Conservation (phyloP, 2,329 filamentous ascomycete genomes). For the Mariannaea sp. region DNA sequence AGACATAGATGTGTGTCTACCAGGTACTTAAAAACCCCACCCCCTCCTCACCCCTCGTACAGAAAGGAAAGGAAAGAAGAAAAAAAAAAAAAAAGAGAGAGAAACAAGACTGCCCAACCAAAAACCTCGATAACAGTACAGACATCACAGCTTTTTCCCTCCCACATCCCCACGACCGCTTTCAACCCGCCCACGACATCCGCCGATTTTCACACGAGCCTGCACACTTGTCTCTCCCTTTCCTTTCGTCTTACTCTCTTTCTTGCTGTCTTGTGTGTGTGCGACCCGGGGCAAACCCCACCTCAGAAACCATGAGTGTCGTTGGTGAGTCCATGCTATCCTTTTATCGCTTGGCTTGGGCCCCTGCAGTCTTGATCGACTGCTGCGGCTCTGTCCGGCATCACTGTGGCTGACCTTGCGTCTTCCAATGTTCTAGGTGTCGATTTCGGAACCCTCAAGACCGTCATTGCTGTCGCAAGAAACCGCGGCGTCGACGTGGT, state of each 20-base stretch:
- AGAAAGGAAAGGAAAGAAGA: no score
- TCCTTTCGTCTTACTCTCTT: constrained; percentile 11
- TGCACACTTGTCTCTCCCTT: constrained; percentile 18
- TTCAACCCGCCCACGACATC: constrained; percentile 21
- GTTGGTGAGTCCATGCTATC: constrained; percentile 57
- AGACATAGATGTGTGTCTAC: no score
- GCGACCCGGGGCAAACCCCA: constrained; percentile 34
- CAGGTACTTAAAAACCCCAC: no score
- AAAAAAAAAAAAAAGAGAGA: constrained; percentile 21
- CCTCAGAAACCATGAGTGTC: constrained; percentile 56
- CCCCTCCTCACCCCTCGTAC: no score
- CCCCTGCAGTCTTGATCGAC: not conserved
- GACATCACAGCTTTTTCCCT: constrained; percentile 18
- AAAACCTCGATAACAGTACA: not conserved
- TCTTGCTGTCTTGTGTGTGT: constrained; percentile 26
- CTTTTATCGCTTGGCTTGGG: not conserved
- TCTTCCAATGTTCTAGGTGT: constrained; percentile 62
- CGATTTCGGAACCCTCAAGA: constrained; percentile 96
- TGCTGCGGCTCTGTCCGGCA: not conserved
- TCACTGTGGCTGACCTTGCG: constrained; percentile 25
- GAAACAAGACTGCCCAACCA: constrained; percentile 21
- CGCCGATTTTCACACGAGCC: constrained; percentile 30
- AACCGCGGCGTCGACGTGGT: constrained; percentile 99
- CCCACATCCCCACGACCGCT: constrained; percentile 18
- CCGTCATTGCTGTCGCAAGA: constrained; percentile 94